Percentiles rank a stretch among this genome's conserved stretches.
Conservation (phyloP, 352 stramenopile genomes). For the Aphanomyces stellatus region DNA sequence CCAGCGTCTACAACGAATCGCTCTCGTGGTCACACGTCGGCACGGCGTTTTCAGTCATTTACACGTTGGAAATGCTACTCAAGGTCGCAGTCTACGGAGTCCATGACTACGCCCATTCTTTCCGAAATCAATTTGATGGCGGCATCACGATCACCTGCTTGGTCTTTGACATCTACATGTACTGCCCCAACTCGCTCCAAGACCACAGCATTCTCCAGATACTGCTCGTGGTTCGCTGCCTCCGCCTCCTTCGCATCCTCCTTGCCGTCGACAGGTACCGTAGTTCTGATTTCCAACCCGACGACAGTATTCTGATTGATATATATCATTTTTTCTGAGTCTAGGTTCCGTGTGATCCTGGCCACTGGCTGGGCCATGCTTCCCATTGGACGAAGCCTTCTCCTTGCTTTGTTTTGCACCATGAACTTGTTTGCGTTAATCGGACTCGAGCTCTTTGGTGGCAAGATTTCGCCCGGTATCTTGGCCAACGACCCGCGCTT, state of each 20-base stretch:
- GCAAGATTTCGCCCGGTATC: constrained; percentile 35
- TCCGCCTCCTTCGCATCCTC: constrained; percentile 51
- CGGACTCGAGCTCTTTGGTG: constrained; percentile 55
- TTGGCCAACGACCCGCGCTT: too few species aligned
- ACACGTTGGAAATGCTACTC: constrained; percentile 72
- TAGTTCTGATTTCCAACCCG: too few species aligned
- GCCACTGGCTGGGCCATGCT: constrained; percentile 46
- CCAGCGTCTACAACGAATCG: constrained; percentile 30
- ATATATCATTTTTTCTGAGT: too few species aligned
- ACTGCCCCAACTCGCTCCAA: too few species aligned
- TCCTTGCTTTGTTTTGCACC: constrained; percentile 23
- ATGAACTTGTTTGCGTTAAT: constrained; percentile 51
- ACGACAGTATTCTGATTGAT: too few species aligned
- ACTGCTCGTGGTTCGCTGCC: constrained; percentile 40
- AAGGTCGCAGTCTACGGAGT: constrained; percentile 59
- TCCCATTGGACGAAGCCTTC: constrained; percentile 7
- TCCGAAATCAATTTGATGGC: constrained; percentile 78
- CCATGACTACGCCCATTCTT: constrained; percentile 43
- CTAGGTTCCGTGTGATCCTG: constrained; percentile 12
- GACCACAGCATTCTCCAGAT: too few species aligned
- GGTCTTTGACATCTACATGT: constrained; percentile 37
- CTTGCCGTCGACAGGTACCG: constrained; percentile 30
- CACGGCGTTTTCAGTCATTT: constrained; percentile 57
- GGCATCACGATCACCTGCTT: constrained; percentile 55
- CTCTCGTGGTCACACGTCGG: constrained; percentile 33